Evolutionary conservation across 352 stramenopile genomes (phyloP).

Genomic region (Pythium utonaiense): DNA sequence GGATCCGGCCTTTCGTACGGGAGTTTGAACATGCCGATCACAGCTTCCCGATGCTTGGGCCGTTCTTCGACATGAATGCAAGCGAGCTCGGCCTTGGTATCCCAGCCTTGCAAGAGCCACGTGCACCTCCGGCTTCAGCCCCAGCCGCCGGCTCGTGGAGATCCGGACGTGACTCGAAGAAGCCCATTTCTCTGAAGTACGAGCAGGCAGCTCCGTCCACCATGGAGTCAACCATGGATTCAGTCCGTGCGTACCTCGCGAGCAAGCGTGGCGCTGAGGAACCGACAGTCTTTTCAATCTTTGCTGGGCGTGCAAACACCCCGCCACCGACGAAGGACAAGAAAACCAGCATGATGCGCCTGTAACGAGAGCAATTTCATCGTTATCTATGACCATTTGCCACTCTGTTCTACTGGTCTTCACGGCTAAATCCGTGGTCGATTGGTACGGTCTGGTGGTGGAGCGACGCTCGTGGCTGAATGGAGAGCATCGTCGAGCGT

Average conservation of each 20-base stretch:
- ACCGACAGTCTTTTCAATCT: constrained; percentile 23
- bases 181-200: constrained; percentile 38
- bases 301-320: background rate
- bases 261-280: constrained; percentile 4
- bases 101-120: background rate
- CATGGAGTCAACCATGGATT: background rate
- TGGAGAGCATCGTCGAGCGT: constrained; percentile 15
- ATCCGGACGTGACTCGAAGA: constrained; percentile 4
- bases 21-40: constrained; percentile 69
- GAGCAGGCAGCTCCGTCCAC: constrained; percentile 18
- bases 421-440: background rate
- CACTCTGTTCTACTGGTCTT: background rate
- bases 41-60: constrained; percentile 48
- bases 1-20: constrained; percentile 70
- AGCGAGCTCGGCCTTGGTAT: constrained; percentile 31
- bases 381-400: background rate
- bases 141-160: background rate
- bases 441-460: background rate
- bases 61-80: constrained; percentile 66
- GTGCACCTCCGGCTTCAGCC: background rate
- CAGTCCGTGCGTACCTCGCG: background rate
- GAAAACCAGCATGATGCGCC: constrained; percentile 8
- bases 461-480: background rate
- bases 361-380: constrained; percentile 3
- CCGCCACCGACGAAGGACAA: constrained; percentile 12